Evolutionary conservation across 257 asterid species (phyloP).

Genomic region (Cynanchum wilfordii): DNA sequence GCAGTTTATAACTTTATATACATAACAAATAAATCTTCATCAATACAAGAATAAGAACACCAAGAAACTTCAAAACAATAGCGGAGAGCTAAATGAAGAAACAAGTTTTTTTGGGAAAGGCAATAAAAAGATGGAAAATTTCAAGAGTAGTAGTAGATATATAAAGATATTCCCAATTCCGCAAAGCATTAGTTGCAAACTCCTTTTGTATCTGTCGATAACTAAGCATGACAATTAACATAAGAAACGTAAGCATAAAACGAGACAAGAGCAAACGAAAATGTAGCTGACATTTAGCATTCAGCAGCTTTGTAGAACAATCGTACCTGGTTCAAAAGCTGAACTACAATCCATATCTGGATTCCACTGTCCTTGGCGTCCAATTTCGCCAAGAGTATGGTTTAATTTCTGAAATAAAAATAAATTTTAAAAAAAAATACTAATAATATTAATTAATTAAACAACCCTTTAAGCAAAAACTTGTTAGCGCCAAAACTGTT

Average conservation of each 20-base stretch:
- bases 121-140: too few relatives aligned
- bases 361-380: conserved; percentile 26
- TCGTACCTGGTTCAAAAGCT: conserved; percentile 19
- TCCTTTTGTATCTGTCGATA: neutral
- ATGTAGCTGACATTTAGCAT: neutral
- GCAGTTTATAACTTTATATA: neutral
- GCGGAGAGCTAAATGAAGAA: neutral
- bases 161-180: neutral
- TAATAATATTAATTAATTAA: too few relatives aligned
- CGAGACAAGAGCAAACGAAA: neutral
- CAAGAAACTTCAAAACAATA: neutral
- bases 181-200: neutral
- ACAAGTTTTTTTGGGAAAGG: neutral
- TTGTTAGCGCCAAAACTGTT: conserved; percentile 14
- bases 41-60: neutral
- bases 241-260: neutral
- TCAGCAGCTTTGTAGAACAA: neutral
- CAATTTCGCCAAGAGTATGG: conserved; percentile 27
- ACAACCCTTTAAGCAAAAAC: neutral
- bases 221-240: neutral
- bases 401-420: conserved; percentile 40
- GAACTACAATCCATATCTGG: conserved; percentile 39
- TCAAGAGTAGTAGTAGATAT: neutral
- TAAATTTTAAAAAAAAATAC: neutral
- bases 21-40: neutral